Evolutionary conservation across 257 asterid genomes (phyloP).

Genomic region (Przewalskia tangutica): DNA sequence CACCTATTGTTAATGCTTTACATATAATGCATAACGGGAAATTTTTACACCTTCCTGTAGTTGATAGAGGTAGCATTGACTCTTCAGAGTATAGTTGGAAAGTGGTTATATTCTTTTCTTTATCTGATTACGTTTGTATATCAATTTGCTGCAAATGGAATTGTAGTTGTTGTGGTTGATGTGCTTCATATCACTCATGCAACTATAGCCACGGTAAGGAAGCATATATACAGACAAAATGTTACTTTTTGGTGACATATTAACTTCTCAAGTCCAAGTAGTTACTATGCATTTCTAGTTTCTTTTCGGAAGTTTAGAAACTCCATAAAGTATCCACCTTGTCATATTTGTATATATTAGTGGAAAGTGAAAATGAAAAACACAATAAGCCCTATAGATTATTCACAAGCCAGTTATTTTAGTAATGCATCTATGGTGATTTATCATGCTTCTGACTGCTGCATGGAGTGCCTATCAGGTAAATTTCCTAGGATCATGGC

Average conservation of each 20-base stretch:
- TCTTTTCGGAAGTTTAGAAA: background rate
- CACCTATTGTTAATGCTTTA: too few species aligned
- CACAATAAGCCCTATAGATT: background rate
- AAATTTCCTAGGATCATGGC: background rate
- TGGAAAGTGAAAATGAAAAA: background rate
- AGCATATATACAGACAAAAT: background rate
- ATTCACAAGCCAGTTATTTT: background rate
- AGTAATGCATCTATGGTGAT: background rate
- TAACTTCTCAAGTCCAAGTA: background rate
- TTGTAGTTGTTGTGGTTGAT: constrained; percentile 66
- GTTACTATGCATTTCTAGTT: background rate
- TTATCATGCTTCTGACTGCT: background rate
- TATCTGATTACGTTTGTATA: background rate
- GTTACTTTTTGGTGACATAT: background rate
- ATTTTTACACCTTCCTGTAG: too few species aligned
- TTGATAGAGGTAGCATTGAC: too few species aligned
- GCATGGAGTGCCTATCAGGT: background rate
- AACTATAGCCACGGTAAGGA: constrained; percentile 69
- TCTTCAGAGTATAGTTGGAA: background rate
- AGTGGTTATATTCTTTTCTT: background rate
- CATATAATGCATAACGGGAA: too few species aligned
- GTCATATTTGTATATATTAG: background rate
- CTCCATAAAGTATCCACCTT: background rate
- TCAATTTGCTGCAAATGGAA: constrained; percentile 48
- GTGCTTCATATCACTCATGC: constrained; percentile 90